Base-by-base conservation (phyloP, 2,329 filamentous ascomycete genomes). In the Lecanicillium sp. region DNA sequence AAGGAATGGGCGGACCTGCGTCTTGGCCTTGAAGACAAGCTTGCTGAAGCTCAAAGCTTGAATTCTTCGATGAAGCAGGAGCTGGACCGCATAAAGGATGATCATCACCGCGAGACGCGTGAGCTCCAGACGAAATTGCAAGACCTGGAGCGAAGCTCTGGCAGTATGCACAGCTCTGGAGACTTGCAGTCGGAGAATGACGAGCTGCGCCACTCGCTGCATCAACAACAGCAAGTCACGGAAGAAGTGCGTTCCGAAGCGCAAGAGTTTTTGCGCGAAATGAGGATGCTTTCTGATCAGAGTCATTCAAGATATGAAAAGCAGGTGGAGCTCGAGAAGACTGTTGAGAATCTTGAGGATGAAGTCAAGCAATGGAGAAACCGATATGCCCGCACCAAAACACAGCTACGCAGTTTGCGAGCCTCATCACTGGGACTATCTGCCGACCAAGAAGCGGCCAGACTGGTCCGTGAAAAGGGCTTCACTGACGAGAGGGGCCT, bases 331-430 rank as follows among this genome's bases (percentile, higher is more conserved):
- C 71, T 97, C 46, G 79, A 84, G 39, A 75, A 74, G 46, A 84
- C 84, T 33, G 81, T 96, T 22, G 73, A 84, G 41, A 70, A 75
- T 39, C 72, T 98, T 5, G 87, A 96, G 60, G 70, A 77, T 17
- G 88, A 97, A 56, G 79, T 94, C 33, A 83, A 84, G 39, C 81
- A 89, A 36, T 98, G 92, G 92, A 87, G 88, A 56, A 79, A 82
- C 50, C 84, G 89, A 33, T 97, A 96, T 55, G 84, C 88, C 18
- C 84, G 82, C 49, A 75, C 86, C 28, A 96, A 94, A 66, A 86
- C 90, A 3, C 89, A 96, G 59, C 69, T 94, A 35, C 79, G 89
- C 37, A 84, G 75, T 53, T 72, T 95, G 56, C 81, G 87, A 37
- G 81, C 85, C 5, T 87, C 87, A 1, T 92, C 88, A 0, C 77